These are phyloP conservation scores for Fagus crenata DNA, from an alignment of 306 rosid species.

Conservation along the genomic window DNA sequence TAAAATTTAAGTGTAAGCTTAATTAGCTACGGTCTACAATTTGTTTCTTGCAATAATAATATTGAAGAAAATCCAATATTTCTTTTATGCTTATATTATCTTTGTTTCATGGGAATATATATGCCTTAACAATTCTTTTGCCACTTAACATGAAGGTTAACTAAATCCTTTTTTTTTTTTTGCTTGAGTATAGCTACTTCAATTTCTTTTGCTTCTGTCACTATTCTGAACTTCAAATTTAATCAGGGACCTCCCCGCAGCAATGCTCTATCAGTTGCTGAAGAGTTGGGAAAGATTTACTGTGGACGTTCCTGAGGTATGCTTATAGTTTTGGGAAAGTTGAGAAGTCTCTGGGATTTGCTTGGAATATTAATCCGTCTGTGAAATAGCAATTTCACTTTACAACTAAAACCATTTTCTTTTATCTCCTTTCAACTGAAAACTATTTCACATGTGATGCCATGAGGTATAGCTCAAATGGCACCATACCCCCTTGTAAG, in stretches of 20 bases:
- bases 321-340: conserved; percentile 18
- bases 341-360: conserved; percentile 19
- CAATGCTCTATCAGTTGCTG: conserved; percentile 57
- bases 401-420: conserved; percentile 8
- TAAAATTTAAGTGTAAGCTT: neutral
- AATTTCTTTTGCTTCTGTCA: conserved; percentile 18
- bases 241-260: conserved; percentile 74
- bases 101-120: neutral
- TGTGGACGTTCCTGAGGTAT: conserved; percentile 64
- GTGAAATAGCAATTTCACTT: neutral
- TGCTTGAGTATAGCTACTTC: neutral
- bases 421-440: neutral
- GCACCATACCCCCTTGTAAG: no score
- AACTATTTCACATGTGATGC: neutral
- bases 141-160: conserved; percentile 1
- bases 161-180: neutral
- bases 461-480: no score
- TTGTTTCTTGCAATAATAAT: neutral
- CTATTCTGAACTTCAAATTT: conserved; percentile 30
- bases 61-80: neutral
- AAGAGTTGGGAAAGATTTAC: conserved; percentile 68
- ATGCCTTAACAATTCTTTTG: neutral
- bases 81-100: no score
- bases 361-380: conserved; percentile 18
- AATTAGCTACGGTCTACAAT: neutral